phyloP scores from a whole-genome alignment of 352 stramenopile species.

The Phytophthora parvispora region DNA sequence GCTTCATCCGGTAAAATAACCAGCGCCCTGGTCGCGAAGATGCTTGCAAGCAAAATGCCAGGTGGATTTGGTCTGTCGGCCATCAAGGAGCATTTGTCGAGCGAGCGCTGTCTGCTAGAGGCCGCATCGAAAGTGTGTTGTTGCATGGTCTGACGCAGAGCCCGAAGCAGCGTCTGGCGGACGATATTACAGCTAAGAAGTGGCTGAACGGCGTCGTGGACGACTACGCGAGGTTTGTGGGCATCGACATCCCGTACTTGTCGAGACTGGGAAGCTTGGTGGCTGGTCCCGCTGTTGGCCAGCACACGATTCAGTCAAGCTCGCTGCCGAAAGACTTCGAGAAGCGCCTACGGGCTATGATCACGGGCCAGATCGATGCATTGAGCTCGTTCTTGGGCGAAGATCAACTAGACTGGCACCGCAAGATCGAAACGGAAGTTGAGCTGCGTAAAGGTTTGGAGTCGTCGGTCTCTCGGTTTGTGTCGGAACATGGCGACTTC shows the following conservation, averaged over 20 bases:
- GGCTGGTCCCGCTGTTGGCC: conserved; percentile 35
- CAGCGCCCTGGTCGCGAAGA: conserved; percentile 80
- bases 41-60: conserved; percentile 84
- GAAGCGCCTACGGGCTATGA: conserved; percentile 66
- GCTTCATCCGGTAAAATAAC: conserved; percentile 79
- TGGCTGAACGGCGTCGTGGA: conserved; percentile 86
- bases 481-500: conserved; percentile 66
- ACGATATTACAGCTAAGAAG: conserved; percentile 72
- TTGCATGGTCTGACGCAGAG: conserved; percentile 77
- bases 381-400: conserved; percentile 62
- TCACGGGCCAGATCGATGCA: conserved; percentile 62
- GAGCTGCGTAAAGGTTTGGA: conserved; percentile 69
- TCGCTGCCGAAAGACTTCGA: conserved; percentile 60
- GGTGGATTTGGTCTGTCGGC: conserved; percentile 83
- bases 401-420: conserved; percentile 61
- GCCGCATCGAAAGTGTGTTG: conserved; percentile 83
- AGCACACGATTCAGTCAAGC: conserved; percentile 38
- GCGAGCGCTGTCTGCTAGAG: conserved; percentile 79
- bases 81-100: conserved; percentile 79
- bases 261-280: conserved; percentile 52
- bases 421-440: conserved; percentile 60
- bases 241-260: conserved; percentile 68
- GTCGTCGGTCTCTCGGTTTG: conserved; percentile 53
- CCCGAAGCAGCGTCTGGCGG: conserved; percentile 75
- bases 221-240: conserved; percentile 74